These are phyloP conservation scores for Climacium dendroides DNA, from an alignment of 225 moss, liverwort and hornwort species.

Conservation along the genomic window DNA sequence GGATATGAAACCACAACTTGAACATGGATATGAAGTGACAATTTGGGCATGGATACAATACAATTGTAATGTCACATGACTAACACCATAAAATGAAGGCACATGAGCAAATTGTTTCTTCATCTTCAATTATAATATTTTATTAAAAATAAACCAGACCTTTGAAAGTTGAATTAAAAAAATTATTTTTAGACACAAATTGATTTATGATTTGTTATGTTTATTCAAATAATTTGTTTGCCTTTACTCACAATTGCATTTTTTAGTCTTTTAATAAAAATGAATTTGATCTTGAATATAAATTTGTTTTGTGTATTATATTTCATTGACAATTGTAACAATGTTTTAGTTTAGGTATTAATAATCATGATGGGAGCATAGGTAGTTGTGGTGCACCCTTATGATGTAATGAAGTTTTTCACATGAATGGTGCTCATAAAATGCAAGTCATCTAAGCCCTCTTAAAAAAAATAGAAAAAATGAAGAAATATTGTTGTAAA, in stretches of 20 bases:
- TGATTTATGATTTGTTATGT: neutral
- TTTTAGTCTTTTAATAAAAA: neutral
- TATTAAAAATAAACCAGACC: neutral
- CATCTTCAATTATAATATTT: neutral
- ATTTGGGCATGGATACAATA: too few relatives aligned
- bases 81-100: neutral
- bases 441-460: neutral
- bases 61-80: neutral
- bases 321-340: neutral
- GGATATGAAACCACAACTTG: too few relatives aligned
- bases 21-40: too few relatives aligned
- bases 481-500: accelerated
- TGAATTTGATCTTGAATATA: too few relatives aligned
- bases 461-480: neutral
- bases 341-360: neutral
- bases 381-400: neutral
- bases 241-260: accelerated
- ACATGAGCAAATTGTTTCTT: neutral
- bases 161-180: neutral
- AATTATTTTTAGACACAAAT: neutral
- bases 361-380: neutral
- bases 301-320: too few relatives aligned
- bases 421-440: neutral
- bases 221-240: neutral
- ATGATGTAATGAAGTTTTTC: neutral